Conservation (phyloP, 306 rosid species). For the Purshia tridentata region DNA sequence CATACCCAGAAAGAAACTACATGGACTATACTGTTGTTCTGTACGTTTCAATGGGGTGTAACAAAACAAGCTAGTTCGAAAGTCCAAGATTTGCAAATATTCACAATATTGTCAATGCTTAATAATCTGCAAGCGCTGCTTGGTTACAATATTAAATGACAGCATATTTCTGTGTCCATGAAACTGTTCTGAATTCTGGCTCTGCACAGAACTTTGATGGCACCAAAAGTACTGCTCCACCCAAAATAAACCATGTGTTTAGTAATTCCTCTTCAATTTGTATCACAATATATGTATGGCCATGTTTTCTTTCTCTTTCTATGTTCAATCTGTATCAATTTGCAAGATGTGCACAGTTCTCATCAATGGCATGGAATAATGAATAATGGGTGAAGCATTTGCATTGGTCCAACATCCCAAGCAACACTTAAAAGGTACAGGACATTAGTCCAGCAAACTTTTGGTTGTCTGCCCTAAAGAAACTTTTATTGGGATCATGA, state of each 20-base stretch:
- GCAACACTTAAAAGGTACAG: neutral
- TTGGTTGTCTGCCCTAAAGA: neutral
- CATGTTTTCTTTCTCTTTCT: neutral
- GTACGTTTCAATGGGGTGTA: neutral
- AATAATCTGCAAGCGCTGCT: neutral
- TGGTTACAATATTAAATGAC: neutral
- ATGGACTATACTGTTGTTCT: neutral
- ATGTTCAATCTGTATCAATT: neutral
- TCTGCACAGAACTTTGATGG: neutral
- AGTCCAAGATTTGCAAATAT: neutral
- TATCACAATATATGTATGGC: neutral
- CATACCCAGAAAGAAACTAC: neutral
- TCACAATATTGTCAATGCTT: neutral
- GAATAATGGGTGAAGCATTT: neutral
- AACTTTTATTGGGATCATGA: neutral
- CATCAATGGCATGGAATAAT: neutral
- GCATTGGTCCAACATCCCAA: neutral
- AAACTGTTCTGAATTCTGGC: neutral
- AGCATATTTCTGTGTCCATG: neutral
- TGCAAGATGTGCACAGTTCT: neutral
- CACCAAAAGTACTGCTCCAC: neutral
- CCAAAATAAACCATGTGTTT: neutral
- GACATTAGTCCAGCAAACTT: neutral
- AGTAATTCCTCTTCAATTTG: neutral
- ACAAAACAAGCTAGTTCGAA: neutral